phyloP scores from a whole-genome alignment of 345 rosid species.

The Melaleuca quinquenervia region DNA sequence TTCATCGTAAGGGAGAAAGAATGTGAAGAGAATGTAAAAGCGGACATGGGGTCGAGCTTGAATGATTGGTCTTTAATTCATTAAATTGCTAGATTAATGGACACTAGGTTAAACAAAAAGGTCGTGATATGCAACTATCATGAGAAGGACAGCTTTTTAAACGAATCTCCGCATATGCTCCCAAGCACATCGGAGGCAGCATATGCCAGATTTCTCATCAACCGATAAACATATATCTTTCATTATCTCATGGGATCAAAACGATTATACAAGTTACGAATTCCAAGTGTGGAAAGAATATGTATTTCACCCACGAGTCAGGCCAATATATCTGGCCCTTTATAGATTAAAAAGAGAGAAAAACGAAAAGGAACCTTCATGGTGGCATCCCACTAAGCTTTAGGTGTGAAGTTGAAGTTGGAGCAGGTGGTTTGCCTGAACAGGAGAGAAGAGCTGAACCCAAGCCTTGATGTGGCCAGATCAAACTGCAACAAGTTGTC shows the following conservation, averaged over 20 bases:
- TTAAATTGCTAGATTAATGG: not conserved
- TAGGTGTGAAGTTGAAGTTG: slow-evolving; percentile 53
- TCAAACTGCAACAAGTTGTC: slow-evolving; percentile 26
- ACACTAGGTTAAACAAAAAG: not conserved
- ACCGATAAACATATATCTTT: not conserved
- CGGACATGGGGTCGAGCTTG: not conserved
- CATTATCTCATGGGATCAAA: not conserved
- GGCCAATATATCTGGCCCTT: not conserved
- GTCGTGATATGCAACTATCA: not conserved
- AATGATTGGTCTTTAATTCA: not conserved
- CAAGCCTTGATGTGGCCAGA: slow-evolving; percentile 22
- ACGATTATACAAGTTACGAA: not conserved
- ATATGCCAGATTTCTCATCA: not conserved
- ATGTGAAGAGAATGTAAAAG: not conserved
- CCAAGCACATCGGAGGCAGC: not conserved
- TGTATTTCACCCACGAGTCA: not conserved
- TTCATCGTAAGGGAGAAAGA: not conserved
- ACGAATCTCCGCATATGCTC: not conserved
- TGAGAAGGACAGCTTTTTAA: not conserved
- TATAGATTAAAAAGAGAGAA: not conserved
- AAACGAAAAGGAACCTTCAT: not conserved
- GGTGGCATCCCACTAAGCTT: not conserved
- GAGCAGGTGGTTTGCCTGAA: slow-evolving; percentile 33
- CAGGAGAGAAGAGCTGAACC: slow-evolving; percentile 22
- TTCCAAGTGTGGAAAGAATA: not conserved